Evolutionary conservation across 1,139 yeast genomes (phyloP), one percentile per base, ranked within the genome.

Genomic region (Pichia sp.): DNA sequence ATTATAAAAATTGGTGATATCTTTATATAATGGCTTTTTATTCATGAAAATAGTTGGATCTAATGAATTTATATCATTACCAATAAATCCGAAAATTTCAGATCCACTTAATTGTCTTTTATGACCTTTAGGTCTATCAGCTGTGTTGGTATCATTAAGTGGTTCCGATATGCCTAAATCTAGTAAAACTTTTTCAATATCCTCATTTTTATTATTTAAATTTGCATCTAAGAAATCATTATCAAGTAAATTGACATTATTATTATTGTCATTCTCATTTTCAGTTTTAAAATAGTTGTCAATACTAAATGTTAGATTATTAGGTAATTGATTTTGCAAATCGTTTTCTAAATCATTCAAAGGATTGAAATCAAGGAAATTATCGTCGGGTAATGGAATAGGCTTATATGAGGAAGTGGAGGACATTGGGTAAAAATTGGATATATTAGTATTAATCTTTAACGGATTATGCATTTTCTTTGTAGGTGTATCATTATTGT

Each of bases 31-130:
- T 7, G 65, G 64, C 32, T 63, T 63, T 43, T 56, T 60, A 37
- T 58, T 56, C 27, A 55, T 51, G 18, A 63, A 52, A 15, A 44
- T 46, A 7, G 59, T 56, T 11, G 58, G 52, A 5, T 66, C 60
- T 7, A 69, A 45, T 1, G 79, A 79, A n/a, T 70, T 69, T 24
- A 76, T 64, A 1, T 79, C 69, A 55, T 77, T 81, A 15, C 73
- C 67, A 37, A 63, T 66, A 54, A 69, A 77, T 0, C 83, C 83
- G 57, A 78, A 78, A 22, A 78, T 78, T 7, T 79, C 83, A 2
- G 82, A 77, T 3, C 83, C 83, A 64, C 80, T 75, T 4, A 60
- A 44, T 47, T 61, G 59, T 42, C 67, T 56, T 11, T 56, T 44
- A 47, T 65, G 69, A 25, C 53, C 51, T 36, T 49, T 55, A 13